Conservation (phyloP, 2,329 filamentous ascomycete species). For the Pseudogymnoascus sp. region DNA sequence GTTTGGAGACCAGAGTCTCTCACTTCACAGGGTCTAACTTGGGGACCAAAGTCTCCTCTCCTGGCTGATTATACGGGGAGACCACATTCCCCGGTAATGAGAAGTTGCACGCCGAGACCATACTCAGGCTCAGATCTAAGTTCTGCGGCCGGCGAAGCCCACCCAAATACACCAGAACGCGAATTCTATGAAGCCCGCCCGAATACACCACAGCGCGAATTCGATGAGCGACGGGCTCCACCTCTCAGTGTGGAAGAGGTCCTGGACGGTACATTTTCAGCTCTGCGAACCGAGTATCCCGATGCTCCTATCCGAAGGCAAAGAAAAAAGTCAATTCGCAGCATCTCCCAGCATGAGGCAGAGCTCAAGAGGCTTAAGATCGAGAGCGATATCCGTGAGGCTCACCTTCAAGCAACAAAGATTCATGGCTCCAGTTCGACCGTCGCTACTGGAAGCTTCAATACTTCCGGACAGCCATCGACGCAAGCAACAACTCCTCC, state of each 20-base stretch:
- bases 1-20: background rate
- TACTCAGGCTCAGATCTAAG: constrained; percentile 8
- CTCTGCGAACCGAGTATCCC: background rate
- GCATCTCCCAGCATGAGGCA: background rate
- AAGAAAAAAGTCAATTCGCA: background rate
- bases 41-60: background rate
- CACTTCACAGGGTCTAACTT: background rate
- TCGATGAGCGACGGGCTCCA: background rate
- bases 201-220: background rate
- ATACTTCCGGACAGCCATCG: background rate
- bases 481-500: background rate
- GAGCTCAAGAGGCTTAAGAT: background rate
- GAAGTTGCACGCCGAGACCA: background rate
- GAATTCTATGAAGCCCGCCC: background rate
- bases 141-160: background rate
- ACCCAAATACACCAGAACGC: background rate
- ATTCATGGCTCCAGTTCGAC: background rate
- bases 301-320: background rate
- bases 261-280: background rate
- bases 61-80: background rate
- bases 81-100: background rate
- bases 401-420: background rate
- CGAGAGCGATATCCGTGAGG: background rate
- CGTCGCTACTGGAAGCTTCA: background rate
- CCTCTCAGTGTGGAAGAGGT: background rate